Evolutionary conservation across 2,329 filamentous ascomycete genomes (phyloP).

Genomic region (Corinectria fuckeliana): DNA sequence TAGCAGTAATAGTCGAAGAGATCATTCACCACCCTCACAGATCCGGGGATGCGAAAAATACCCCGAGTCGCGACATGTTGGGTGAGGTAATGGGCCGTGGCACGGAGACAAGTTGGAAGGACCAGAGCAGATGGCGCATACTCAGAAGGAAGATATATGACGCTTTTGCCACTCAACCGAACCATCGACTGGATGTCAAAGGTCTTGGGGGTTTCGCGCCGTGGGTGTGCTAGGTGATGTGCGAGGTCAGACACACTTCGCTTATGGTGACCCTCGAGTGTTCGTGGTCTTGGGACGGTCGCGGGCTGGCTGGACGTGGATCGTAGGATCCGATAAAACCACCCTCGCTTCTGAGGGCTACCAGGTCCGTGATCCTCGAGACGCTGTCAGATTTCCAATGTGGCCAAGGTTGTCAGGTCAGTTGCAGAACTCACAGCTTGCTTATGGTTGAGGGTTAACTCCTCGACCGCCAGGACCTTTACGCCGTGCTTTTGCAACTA

Average conservation of each 20-base stretch:
- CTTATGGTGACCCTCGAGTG: constrained; percentile 46
- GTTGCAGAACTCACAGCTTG: constrained; percentile 41
- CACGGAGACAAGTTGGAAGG: constrained; percentile 70
- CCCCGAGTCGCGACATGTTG: constrained; percentile 63
- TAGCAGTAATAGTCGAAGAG: constrained; percentile 70
- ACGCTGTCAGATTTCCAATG: constrained; percentile 10
- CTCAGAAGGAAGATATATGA: constrained; percentile 65
- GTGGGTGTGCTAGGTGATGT: constrained; percentile 50
- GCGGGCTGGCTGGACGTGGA: constrained; percentile 29
- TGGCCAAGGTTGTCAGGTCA: too few species aligned
- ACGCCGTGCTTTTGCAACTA: constrained; percentile 58
- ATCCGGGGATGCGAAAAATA: constrained; percentile 69
- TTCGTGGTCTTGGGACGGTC: constrained; percentile 6
- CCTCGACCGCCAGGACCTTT: constrained; percentile 46
- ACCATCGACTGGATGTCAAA: constrained; percentile 65
- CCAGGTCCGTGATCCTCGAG: constrained; percentile 27
- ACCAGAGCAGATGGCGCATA: constrained; percentile 63
- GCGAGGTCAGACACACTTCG: constrained; percentile 64
- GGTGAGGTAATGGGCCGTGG: constrained; percentile 68
- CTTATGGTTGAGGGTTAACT: constrained; percentile 42
- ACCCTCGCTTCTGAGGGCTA: constrained; percentile 43
- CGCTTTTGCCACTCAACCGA: constrained; percentile 67
- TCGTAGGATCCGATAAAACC: constrained; percentile 48
- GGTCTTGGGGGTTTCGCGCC: constrained; percentile 54
- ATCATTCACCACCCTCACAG: constrained; percentile 59